Conservation (phyloP, 202 grass and related monocot species). For the Hordeum pubiflorum region DNA sequence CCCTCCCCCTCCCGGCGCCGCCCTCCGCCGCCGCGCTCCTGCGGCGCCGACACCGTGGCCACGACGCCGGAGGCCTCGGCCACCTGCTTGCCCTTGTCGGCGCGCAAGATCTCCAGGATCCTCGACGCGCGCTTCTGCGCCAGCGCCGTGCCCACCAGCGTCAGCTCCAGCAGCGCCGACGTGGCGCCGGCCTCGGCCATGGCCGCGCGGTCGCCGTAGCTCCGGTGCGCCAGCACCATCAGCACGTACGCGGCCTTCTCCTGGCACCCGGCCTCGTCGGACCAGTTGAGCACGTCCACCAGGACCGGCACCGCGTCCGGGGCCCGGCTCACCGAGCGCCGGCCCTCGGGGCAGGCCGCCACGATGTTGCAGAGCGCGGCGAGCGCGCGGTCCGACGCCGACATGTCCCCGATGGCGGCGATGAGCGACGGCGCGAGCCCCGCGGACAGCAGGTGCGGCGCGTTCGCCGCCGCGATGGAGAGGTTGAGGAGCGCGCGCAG, state of each 20-base stretch:
- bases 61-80: conserved; percentile 25
- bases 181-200: conserved; percentile 66
- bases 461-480: conserved; percentile 56
- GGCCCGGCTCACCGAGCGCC: conserved; percentile 44
- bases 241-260: conserved; percentile 88
- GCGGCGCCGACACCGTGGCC: conserved; percentile 41
- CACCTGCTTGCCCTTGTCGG: conserved; percentile 72
- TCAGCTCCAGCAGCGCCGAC: conserved; percentile 79
- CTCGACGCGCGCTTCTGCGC: conserved; percentile 91
- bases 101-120: conserved; percentile 66
- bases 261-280: conserved; percentile 69
- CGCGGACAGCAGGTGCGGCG: conserved; percentile 49
- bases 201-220: conserved; percentile 45
- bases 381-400: conserved; percentile 50
- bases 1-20: neutral
- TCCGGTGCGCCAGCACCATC: conserved; percentile 90
- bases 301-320: conserved; percentile 43
- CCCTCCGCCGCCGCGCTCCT: conserved; percentile 10
- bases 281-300: conserved; percentile 77
- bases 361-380: conserved; percentile 75
- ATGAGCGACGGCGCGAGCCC: conserved; percentile 48
- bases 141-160: conserved; percentile 68
- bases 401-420: conserved; percentile 29
- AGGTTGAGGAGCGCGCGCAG: conserved; percentile 88
- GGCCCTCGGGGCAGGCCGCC: conserved; percentile 48